phyloP scores from a whole-genome alignment of 2,329 filamentous ascomycete genomes.

The Fragosphaeria purpurea region DNA sequence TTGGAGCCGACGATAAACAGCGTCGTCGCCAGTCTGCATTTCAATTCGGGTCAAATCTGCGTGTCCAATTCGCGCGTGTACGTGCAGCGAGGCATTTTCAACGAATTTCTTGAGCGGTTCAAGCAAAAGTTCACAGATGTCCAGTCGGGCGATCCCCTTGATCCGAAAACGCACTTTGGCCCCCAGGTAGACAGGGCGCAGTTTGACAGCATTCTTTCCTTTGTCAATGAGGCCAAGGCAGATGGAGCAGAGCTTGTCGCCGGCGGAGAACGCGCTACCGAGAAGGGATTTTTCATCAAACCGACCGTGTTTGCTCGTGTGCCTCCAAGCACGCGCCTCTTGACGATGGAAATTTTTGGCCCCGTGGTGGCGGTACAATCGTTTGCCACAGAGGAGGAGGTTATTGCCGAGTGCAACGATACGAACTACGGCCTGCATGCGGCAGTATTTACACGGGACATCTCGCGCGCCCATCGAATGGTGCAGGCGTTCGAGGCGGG shows the following conservation, averaged over 20 bases:
- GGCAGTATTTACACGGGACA: conserved; percentile 39
- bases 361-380: conserved; percentile 38
- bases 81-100: conserved; percentile 28
- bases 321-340: conserved; percentile 25
- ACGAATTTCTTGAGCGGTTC: not conserved
- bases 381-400: conserved; percentile 41
- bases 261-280: not conserved
- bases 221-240: conserved; percentile 21
- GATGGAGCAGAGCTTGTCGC: conserved; percentile 11
- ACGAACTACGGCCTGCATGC: conserved; percentile 39
- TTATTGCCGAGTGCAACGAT: conserved; percentile 36
- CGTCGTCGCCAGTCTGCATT: conserved; percentile 24
- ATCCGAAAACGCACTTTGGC: not conserved
- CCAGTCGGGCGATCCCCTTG: conserved; percentile 11
- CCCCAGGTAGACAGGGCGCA: conserved; percentile 27
- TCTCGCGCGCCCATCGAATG: conserved; percentile 21
- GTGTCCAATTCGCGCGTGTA: conserved; percentile 35
- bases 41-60: conserved; percentile 36
- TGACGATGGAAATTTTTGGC: conserved; percentile 40
- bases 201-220: conserved; percentile 25
- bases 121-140: conserved; percentile 17
- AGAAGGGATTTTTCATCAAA: conserved; percentile 22
- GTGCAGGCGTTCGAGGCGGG: conserved; percentile 39
- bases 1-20: conserved; percentile 47
- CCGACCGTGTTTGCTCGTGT: conserved; percentile 26